Base-by-base conservation (phyloP, 805 yeast genomes). In the Metschnikowia anglica region DNA sequence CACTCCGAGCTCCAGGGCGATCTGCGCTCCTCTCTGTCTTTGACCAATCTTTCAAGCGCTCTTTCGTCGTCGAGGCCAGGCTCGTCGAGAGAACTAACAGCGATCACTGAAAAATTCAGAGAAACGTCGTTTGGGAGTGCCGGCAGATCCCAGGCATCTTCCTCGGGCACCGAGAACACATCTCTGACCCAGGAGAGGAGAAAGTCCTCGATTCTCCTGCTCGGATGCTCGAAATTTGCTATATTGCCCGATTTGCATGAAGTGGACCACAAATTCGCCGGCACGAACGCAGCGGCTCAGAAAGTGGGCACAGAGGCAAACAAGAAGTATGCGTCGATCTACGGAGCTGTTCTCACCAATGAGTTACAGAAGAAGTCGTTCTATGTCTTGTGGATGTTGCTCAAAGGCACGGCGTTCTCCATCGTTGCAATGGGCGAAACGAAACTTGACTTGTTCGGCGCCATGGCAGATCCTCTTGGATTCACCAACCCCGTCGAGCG, bases 341-440 rank as follows among this genome's bases (percentile, higher is more conserved):
- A 57, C 31, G 74, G 74, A 9, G 73, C 72, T n/a, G 53, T 69
- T 5, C 51, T 68, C 45, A 62, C 70, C 34, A 69, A 69, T 44
- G 67, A 65, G 13, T 55, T 63, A 37, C 74, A 63, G 48, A 62
- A 62, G 33, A 66, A 61, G 46, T 58, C 66, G 5, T 58, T 65
- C 47, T 67, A 59, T 41, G 55, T 65, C 13, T 40, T 68, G 34
- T 68, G 73, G 73, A 46, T 58, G 31, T 38, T 53, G n/a, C 24
- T 59, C 17, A 46, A 50, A 51, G 44, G 39, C n/a, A 21, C 21
- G 9, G 41, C 41, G 9, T 48, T 61, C 13, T 51, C 50, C 25
- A 57, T 66, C 16, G 32, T 66, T 28, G 63, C 65, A 8, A 61
- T 68, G 57, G 74, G 73, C 4, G 73, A 68, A 51, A 41, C 67